Percentiles rank a stretch among this genome's conserved stretches.
These are phyloP conservation scores for Chaetothyriales sp. DNA, from an alignment of 2,329 filamentous ascomycete species.

Conservation along the genomic window DNA sequence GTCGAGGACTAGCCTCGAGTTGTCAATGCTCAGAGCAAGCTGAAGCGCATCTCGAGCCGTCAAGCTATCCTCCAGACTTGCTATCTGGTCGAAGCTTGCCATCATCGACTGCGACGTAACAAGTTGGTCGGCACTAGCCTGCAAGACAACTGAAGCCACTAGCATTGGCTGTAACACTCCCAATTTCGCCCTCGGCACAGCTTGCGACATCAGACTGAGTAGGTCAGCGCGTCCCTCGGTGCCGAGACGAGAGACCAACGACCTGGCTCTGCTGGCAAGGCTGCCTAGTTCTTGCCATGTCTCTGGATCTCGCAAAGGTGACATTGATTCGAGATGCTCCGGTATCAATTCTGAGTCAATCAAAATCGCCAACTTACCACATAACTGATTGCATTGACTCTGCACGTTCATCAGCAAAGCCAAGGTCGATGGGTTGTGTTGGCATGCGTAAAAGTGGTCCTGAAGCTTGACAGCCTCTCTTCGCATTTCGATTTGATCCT, in stretches of 20 bases:
- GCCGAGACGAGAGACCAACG: background rate
- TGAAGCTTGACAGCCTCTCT: slow-evolving; percentile 2
- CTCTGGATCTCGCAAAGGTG: background rate
- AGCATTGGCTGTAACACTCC: background rate
- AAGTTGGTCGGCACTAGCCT: background rate
- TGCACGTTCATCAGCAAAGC: background rate
- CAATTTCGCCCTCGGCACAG: background rate
- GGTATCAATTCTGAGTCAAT: background rate
- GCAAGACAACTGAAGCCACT: background rate
- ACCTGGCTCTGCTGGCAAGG: background rate
- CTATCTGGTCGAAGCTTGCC: slow-evolving; percentile 21
- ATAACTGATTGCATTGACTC: background rate
- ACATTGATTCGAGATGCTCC: background rate
- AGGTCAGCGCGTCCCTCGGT: background rate
- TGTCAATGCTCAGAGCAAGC: slow-evolving; percentile 25
- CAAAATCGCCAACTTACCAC: background rate
- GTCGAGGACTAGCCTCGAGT: slow-evolving; percentile 27
- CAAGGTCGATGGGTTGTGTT: background rate
- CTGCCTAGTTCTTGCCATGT: background rate
- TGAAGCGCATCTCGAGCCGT: background rate
- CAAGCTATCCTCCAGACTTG: slow-evolving; percentile 20
- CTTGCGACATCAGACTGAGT: background rate
- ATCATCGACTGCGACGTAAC: background rate
- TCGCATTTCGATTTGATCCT: background rate
- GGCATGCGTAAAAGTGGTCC: background rate